Conservation (phyloP, 768 basidiomycete species). For the Mycena galopus region DNA sequence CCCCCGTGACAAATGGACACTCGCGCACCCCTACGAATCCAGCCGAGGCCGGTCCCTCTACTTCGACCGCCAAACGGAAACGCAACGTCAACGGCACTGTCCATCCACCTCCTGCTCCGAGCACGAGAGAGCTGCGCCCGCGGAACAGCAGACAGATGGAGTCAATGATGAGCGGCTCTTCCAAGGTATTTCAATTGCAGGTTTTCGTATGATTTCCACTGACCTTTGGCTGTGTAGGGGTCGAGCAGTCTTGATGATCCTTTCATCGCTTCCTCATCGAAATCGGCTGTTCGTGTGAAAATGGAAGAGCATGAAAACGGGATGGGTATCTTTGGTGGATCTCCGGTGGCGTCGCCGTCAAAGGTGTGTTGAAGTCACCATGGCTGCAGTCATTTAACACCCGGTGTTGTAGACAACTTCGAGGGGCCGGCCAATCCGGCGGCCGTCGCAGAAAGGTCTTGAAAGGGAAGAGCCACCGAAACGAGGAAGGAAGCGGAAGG, state of each 20-base stretch:
- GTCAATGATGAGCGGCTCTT: constrained; percentile 54
- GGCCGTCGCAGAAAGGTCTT: constrained; percentile 45
- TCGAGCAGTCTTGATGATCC: constrained; percentile 33
- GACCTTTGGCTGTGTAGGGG: constrained; percentile 23
- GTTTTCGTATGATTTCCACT: not conserved
- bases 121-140: constrained; percentile 60
- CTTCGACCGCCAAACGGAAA: constrained; percentile 56
- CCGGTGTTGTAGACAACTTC: constrained; percentile 32
- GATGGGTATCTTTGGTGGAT: constrained; percentile 8
- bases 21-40: constrained; percentile 35
- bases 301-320: constrained; percentile 30
- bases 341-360: constrained; percentile 18
- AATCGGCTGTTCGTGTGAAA: constrained; percentile 31
- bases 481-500: constrained; percentile 50
- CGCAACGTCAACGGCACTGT: constrained; percentile 44
- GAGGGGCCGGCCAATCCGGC: constrained; percentile 37
- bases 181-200: constrained; percentile 46
- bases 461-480: constrained; percentile 38
- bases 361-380: constrained; percentile 16
- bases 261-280: constrained; percentile 22
- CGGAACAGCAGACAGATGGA: constrained; percentile 56
- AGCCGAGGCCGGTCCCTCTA: constrained; percentile 46
- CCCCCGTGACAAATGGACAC: constrained; percentile 34
- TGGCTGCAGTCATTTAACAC: constrained; percentile 11
- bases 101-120: constrained; percentile 41